Base-by-base conservation (phyloP, 2,329 filamentous ascomycete species). In the Diaporthe capsici region DNA sequence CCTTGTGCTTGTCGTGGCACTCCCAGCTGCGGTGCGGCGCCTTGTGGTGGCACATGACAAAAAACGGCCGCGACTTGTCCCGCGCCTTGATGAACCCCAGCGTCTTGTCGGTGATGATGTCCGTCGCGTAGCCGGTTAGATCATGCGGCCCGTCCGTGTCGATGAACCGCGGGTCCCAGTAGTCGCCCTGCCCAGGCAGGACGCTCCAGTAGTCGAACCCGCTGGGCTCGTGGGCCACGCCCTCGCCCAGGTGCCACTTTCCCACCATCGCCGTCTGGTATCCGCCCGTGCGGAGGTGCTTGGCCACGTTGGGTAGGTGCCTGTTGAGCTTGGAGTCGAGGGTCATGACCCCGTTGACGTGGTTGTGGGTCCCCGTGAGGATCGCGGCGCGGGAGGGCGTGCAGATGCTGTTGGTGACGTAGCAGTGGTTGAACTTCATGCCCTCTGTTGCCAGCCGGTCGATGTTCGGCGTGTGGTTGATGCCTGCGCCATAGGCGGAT, bases 21-120 rank as follows among this genome's bases (percentile, higher is more conserved):
- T 90, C 88, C 88, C 88, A 90, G 20, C 83, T 85, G 4, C 88
- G 83, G 77, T 90, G 88, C 0, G 88, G 88, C 0, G 88, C 88
- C 77, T 90, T 90, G 79, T 90, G 88, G 77, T 90, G 88, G 78
- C 87, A 90, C 88, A 90, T 90, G 58, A 89, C 78, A 78, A 89
- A 90, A 80, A 90, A 90, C 0, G 88, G 88, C 74, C 82, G 82
- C 55, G 82, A 81, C 10, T 82, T 81, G 28, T 84, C 81, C 15
- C 80, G 78, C 2, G 71, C 75, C 47, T 80, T 63, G 25, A 89
- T 84, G 78, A 83, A 88, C 39, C 85, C 78, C 7, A 90, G 76
- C 34, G 82, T 85, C 79, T 88, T 89, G 74, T 89, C 85, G 0
- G 87, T 88, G 75, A 90, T 89, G 75, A 89, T 85, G 49, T 90